Evolutionary conservation across 495 filamentous ascomycete species (phyloP).

Genomic region (Aspergillus campestris): DNA sequence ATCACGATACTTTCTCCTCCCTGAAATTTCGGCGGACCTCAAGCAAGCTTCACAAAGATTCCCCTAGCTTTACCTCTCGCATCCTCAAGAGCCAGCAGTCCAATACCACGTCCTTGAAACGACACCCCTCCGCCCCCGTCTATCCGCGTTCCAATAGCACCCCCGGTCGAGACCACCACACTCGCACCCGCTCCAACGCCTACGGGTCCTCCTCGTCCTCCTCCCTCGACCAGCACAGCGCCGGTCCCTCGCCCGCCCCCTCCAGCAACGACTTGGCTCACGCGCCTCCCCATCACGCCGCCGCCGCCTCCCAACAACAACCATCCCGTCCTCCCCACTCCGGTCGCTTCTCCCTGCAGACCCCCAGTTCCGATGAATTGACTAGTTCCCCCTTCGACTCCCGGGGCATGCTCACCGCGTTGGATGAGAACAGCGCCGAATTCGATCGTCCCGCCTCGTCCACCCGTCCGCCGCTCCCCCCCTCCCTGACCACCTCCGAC

Average conservation of each 20-base stretch:
- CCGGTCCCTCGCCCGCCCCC: slow-evolving; percentile 40
- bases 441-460: slow-evolving; percentile 32
- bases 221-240: slow-evolving; percentile 40
- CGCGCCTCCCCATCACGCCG: slow-evolving; percentile 21
- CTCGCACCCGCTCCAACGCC: slow-evolving; percentile 42
- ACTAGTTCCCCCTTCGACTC: slow-evolving; percentile 62
- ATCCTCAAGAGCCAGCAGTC: slow-evolving; percentile 39
- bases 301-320: slow-evolving; percentile 7
- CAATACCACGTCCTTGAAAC: slow-evolving; percentile 44
- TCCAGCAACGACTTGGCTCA: slow-evolving; percentile 32
- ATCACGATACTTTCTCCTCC: slow-evolving; percentile 33
- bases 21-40: slow-evolving; percentile 41
- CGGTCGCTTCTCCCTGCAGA: slow-evolving; percentile 46
- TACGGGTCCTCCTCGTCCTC: slow-evolving; percentile 46
- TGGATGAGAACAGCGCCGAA: slow-evolving; percentile 51
- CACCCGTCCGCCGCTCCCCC: slow-evolving; percentile 38
- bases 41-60: slow-evolving; percentile 43
- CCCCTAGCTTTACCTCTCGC: slow-evolving; percentile 36
- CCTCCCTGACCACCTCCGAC: slow-evolving; percentile 52
- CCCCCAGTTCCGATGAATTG: slow-evolving; percentile 61
- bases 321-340: slow-evolving; percentile 29
- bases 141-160: slow-evolving; percentile 36
- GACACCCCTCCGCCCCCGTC: slow-evolving; percentile 62
- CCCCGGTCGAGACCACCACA: slow-evolving; percentile 35
- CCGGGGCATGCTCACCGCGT: slow-evolving; percentile 56